These are phyloP conservation scores for Phytophthora crassamura DNA, from an alignment of 352 stramenopile species.

Conservation along the genomic window DNA sequence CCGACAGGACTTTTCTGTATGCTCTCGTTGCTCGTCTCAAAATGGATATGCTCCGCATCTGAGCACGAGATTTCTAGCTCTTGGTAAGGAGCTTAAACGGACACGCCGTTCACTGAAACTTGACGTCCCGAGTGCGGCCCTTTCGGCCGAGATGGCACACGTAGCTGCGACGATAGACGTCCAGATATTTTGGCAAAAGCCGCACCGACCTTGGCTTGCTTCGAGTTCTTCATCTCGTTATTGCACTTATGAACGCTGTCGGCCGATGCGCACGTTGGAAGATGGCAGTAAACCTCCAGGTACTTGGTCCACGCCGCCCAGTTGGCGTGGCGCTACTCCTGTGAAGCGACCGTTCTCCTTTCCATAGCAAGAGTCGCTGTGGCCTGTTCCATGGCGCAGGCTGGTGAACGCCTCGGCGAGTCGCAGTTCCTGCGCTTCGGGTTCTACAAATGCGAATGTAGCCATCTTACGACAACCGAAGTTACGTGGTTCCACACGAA, in stretches of 20 bases:
- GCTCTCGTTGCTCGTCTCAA: no score
- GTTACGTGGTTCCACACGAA: slow-evolving; percentile 22
- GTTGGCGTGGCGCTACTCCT: slow-evolving; percentile 10
- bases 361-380: not conserved
- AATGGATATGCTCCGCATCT: slow-evolving; percentile 10
- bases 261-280: slow-evolving; percentile 10
- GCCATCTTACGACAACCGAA: slow-evolving; percentile 7
- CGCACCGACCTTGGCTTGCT: slow-evolving; percentile 14
- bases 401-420: slow-evolving; percentile 10
- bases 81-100: slow-evolving; percentile 13
- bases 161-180: slow-evolving; percentile 20
- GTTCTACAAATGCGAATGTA: no score
- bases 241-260: slow-evolving; percentile 20
- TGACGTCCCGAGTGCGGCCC: slow-evolving; percentile 11
- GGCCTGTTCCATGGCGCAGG: not conserved
- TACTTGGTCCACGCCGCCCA: slow-evolving; percentile 16
- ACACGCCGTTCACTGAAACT: slow-evolving; percentile 17
- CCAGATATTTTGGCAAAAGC: slow-evolving; percentile 2
- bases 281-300: slow-evolving; percentile 11
- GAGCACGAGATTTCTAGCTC: slow-evolving; percentile 12
- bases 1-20: not conserved
- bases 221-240: slow-evolving; percentile 14
- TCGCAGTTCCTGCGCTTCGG: no score
- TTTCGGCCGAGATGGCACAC: slow-evolving; percentile 16
- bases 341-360: slow-evolving; percentile 1